Evolutionary conservation across 192 early-diverging fungal genomes (phyloP).

Genomic region (Rhizoclosmatium sp.): DNA sequence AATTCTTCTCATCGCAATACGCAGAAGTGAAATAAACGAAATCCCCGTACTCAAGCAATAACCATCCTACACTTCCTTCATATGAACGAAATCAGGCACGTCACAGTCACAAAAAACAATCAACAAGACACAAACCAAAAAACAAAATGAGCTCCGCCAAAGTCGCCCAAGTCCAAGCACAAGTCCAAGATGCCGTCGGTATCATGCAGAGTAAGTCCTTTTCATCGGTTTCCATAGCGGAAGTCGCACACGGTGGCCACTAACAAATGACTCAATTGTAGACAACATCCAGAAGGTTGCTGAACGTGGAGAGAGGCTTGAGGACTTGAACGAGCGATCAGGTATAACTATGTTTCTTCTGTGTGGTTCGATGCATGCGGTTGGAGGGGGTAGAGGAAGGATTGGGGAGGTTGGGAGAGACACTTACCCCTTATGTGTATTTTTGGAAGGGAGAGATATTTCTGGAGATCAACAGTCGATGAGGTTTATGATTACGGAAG

Average conservation of each 20-base stretch:
- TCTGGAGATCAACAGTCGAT: too few species aligned
- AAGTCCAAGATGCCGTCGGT: slow-evolving; percentile 31
- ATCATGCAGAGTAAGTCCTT: slow-evolving; percentile 27
- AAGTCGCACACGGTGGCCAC: not conserved
- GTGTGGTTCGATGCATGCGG: not conserved
- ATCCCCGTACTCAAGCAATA: too few species aligned
- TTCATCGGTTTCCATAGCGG: not conserved
- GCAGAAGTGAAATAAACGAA: too few species aligned
- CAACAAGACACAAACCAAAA: not conserved
- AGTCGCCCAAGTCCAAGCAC: slow-evolving; percentile 25
- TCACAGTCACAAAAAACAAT: too few species aligned
- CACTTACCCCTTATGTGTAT: too few species aligned
- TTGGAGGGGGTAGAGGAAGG: too few species aligned
- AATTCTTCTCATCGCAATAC: too few species aligned
- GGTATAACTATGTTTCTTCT: not conserved
- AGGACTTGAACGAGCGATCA: slow-evolving; percentile 27
- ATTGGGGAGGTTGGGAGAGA: too few species aligned
- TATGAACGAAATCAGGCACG: too few species aligned
- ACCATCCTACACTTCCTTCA: too few species aligned
- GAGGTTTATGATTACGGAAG: too few species aligned
- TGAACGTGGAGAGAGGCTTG: slow-evolving; percentile 21
- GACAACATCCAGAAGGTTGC: slow-evolving; percentile 34
- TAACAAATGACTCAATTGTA: not conserved
- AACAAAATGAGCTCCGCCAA: slow-evolving; percentile 13
- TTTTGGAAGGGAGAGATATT: too few species aligned